These are phyloP conservation scores for Favolaschia claudopus DNA, from an alignment of 768 basidiomycete genomes.

Conservation along the genomic window DNA sequence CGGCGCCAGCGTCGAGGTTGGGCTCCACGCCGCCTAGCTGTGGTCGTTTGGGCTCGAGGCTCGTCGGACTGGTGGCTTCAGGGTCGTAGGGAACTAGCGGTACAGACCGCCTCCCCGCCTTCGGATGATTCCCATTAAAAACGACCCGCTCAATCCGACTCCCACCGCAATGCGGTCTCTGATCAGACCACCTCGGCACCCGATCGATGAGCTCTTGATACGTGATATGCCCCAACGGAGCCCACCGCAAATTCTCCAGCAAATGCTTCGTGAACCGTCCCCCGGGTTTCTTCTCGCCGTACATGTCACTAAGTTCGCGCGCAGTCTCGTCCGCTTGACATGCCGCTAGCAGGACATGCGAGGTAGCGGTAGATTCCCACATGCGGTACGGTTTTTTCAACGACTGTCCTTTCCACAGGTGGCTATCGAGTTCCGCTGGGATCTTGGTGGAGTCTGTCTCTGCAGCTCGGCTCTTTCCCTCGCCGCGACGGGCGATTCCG, in stretches of 20 bases:
- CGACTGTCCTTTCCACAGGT: background rate
- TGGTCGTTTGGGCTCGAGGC: background rate
- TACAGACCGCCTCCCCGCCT: background rate
- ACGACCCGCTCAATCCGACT: background rate
- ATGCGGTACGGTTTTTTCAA: background rate
- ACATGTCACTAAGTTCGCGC: background rate
- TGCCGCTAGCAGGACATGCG: constrained; percentile 1
- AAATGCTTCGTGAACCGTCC: background rate
- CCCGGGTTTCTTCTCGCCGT: background rate
- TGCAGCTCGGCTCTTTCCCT: background rate
- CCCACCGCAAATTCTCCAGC: background rate
- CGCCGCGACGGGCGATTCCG: background rate
- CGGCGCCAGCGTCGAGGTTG: too few relatives aligned
- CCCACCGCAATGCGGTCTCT: constrained; percentile 2
- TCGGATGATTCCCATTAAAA: background rate
- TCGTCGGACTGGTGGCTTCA: background rate
- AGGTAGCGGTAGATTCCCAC: background rate
- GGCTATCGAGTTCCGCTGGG: background rate
- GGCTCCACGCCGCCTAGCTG: background rate
- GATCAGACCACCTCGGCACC: background rate
- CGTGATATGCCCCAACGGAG: background rate
- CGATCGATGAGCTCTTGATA: background rate
- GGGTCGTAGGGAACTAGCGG: background rate
- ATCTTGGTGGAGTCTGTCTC: background rate
- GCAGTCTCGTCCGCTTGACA: background rate